Conservation (phyloP, 805 yeast species). For the Starmerella stigmatis region DNA sequence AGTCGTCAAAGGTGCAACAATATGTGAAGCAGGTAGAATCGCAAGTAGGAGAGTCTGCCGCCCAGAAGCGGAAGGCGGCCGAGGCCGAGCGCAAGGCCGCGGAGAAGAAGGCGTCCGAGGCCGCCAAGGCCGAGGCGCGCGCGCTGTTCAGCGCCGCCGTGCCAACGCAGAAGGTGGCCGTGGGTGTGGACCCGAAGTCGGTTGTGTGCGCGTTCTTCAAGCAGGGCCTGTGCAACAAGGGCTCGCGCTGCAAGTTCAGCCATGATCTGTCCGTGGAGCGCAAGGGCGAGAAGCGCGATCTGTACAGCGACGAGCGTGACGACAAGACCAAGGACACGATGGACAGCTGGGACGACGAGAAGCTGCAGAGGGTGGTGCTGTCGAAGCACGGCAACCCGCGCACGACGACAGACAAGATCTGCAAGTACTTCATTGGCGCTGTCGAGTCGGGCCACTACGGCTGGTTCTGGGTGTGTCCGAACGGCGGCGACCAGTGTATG, state of each 20-base stretch:
- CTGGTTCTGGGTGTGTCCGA: constrained; percentile 98
- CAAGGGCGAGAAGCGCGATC: constrained; percentile 79
- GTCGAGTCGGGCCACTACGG: constrained; percentile 96
- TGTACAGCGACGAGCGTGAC: constrained; percentile 76
- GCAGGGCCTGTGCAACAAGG: constrained; percentile 64
- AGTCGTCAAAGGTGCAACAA: constrained; percentile 79
- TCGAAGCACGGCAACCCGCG: constrained; percentile 92
- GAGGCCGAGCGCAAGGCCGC: constrained; percentile 55
- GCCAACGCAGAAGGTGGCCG: constrained; percentile 75
- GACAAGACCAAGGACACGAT: constrained; percentile 71
- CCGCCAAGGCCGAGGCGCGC: constrained; percentile 78
- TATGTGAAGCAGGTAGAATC: constrained; percentile 56
- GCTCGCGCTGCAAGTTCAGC: constrained; percentile 71
- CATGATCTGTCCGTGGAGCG: constrained; percentile 81
- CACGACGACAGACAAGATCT: constrained; percentile 89
- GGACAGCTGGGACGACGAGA: constrained; percentile 97
- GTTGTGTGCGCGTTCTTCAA: constrained; percentile 84
- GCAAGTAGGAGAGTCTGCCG: constrained; percentile 47
- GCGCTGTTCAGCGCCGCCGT: constrained; percentile 57
- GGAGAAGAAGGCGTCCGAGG: constrained; percentile 84
- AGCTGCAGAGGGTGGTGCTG: constrained; percentile 69
- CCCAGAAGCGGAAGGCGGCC: constrained; percentile 62
- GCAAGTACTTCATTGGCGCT: constrained; percentile 90
- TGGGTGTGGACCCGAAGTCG: constrained; percentile 95
- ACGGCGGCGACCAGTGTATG: constrained; percentile 84